These are phyloP conservation scores for Tritrichomonas foetus DNA, from an alignment of 208 protist species.

Conservation along the genomic window DNA sequence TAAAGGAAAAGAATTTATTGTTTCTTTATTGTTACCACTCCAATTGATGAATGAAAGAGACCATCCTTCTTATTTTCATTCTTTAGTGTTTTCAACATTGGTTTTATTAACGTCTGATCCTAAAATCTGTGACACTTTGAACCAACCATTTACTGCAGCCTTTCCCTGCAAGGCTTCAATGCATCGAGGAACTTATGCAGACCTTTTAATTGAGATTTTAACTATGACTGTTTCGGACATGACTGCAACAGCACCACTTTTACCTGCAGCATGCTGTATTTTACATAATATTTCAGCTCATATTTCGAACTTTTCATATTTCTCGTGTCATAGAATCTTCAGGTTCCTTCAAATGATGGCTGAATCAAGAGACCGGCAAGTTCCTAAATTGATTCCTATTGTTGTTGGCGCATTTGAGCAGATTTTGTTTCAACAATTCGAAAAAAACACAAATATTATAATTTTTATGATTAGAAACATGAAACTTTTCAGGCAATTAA, in stretches of 20 bases:
- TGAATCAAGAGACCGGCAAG: background rate
- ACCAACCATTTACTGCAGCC: background rate
- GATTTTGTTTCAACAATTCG: background rate
- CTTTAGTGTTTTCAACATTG: background rate
- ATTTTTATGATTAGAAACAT: background rate
- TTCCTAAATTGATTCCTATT: background rate
- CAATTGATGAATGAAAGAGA: background rate
- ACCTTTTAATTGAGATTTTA: slow-evolving; percentile 4
- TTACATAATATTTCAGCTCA: slow-evolving; percentile 27
- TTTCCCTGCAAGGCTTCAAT: background rate
- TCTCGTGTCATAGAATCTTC: background rate
- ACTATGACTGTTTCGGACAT: background rate
- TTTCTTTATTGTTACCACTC: background rate
- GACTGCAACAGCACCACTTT: background rate
- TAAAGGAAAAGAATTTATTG: background rate
- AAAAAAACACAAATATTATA: background rate
- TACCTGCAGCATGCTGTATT: background rate
- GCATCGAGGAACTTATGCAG: background rate
- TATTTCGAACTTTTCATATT: background rate
- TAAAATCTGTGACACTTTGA: background rate
- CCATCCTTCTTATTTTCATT: background rate
- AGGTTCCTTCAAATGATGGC: background rate
- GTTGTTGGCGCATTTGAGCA: background rate
- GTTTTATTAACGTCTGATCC: background rate
- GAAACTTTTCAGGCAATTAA: background rate